Base-by-base conservation (phyloP, 2,329 filamentous ascomycete genomes). In the Paraphoma chrysanthemicola region DNA sequence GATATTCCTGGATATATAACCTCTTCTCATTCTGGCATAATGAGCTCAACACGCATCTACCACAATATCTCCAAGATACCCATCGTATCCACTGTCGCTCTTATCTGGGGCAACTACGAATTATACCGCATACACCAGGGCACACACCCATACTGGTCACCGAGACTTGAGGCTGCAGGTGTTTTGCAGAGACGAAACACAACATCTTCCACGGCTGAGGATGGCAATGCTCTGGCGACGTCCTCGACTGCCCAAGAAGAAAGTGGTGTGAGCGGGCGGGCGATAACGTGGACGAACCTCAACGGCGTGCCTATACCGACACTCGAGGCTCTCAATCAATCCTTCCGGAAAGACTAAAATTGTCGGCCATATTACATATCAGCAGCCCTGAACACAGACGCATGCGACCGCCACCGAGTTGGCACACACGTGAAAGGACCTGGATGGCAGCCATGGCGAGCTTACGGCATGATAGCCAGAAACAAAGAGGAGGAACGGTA, bases 301-400 rank as follows among this genome's bases (percentile, higher is more conserved):
- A 71, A 73, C 38, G 69, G 71, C 46, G 57, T 73, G 17, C 70
- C 71, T 17, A 68, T 74, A 46, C 70, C 71, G 30, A 68, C 61
- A 4, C 64, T 65, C 44, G 62, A 64, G 45, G 11, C 52, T 17
- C 48, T 63, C 53, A 59, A 63, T 12, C 45, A 50, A 29, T 64
- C 66, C 11, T 65, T 62, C 47, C 45, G 59, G 39, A 57, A 62
- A 33, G 53, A 64, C 23, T 60, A 52, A 53, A 11, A 23, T 31
- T 42, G 16, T 9, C 23, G 23, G 23, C 23, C 23, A 23, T 23
- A 23, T 2, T 23, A 23, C 23, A 23, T 23, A 23, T 23, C 23
- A 23, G 23, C 23, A 23, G 23, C 23, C 2, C 23, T 23, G 23
- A 23, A 23, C 23, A 23, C 23, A 23, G 23, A 23, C 23, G 23